These are phyloP conservation scores for Zygotorulaspora florentina DNA, from an alignment of 805 yeast species.

Conservation along the genomic window DNA sequence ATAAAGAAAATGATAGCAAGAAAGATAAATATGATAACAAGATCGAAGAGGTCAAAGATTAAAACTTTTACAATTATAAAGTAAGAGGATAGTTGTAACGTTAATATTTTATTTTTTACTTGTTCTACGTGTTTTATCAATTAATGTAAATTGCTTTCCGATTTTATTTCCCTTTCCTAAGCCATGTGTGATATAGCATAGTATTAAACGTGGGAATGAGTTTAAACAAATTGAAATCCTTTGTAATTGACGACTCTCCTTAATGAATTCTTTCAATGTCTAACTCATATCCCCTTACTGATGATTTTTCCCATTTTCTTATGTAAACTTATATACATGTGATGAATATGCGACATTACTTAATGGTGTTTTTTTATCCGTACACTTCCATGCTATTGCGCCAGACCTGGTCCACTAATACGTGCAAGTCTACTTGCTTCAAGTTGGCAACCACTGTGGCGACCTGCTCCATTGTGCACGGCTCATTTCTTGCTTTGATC, in stretches of 20 bases:
- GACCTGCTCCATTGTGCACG: conserved; percentile 76
- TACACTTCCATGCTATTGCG: conserved; percentile 46
- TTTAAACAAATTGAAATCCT: too few species aligned
- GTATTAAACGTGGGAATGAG: too few species aligned
- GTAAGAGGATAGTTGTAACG: background rate
- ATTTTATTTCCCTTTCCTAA: background rate
- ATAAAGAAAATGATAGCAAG: conserved; percentile 14
- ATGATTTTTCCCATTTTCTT: too few species aligned
- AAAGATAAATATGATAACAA: conserved; percentile 9
- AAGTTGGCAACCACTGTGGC: conserved; percentile 63
- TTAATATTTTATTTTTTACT: background rate
- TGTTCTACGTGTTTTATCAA: background rate
- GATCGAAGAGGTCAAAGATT: conserved; percentile 18
- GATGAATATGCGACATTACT: background rate
- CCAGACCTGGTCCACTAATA: conserved; percentile 49
- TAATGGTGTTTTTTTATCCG: conserved; percentile 1
- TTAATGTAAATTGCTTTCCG: background rate
- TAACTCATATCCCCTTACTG: too few species aligned
- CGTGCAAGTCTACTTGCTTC: conserved; percentile 40
- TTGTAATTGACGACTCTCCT: too few species aligned
- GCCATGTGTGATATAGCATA: too few species aligned
- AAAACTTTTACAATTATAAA: background rate
- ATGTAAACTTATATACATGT: background rate
- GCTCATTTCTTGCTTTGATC: conserved; percentile 87
- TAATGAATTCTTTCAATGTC: too few species aligned